Evolutionary conservation across 345 rosid genomes (phyloP).

Genomic region (Syzygium oleosum): DNA sequence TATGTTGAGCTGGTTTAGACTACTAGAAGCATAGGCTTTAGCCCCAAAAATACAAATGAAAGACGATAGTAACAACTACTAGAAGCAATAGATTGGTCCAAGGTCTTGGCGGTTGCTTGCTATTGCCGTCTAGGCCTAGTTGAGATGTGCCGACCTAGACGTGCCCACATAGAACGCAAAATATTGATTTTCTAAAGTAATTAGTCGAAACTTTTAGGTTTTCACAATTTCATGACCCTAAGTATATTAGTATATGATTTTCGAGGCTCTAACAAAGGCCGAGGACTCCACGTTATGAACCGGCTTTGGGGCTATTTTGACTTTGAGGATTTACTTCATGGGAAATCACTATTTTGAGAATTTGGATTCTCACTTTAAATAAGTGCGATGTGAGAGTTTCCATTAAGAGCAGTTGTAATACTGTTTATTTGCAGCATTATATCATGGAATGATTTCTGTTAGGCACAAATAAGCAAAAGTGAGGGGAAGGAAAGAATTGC

Average conservation of each 20-base stretch:
- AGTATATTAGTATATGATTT: background rate
- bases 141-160: background rate
- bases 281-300: background rate
- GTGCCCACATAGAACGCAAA: background rate
- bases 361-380: background rate
- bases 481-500: background rate
- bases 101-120: background rate
- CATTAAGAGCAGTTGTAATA: background rate
- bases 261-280: background rate
- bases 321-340: background rate
- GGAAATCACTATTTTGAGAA: background rate
- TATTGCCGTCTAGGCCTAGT: background rate
- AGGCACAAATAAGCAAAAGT: background rate
- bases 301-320: background rate
- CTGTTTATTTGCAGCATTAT: background rate
- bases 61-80: background rate
- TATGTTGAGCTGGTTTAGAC: background rate
- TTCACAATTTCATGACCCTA: background rate
- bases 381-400: background rate
- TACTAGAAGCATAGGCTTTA: background rate
- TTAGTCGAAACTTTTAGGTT: background rate
- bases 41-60: background rate
- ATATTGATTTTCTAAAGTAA: background rate
- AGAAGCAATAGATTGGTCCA: background rate
- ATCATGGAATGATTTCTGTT: background rate